phyloP scores from a whole-genome alignment of 371 early-diverging fungal species.

The Fennellomyces sp. region DNA sequence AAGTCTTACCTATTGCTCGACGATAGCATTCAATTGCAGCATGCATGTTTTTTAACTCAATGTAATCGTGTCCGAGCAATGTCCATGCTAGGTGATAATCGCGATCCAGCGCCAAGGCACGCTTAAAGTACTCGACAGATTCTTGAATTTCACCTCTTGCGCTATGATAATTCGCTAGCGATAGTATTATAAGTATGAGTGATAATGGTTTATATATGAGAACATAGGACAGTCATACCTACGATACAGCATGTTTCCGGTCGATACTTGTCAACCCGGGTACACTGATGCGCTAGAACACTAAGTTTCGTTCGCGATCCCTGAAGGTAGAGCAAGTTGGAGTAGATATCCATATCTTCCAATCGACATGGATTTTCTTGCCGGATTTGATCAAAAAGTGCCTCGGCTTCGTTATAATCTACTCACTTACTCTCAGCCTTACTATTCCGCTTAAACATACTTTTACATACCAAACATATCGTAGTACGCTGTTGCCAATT shows the following conservation, averaged over 20 bases:
- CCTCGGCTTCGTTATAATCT: conserved; percentile 76
- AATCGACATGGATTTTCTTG: conserved; percentile 72
- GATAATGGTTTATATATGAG: neutral
- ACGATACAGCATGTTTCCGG: conserved; percentile 89
- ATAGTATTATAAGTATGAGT: neutral
- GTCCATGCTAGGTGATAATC: conserved; percentile 87
- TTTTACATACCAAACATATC: conserved; percentile 37
- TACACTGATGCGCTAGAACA: conserved; percentile 77
- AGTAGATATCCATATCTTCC: conserved; percentile 87
- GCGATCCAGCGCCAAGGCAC: conserved; percentile 81
- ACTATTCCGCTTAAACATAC: neutral
- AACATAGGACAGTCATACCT: conserved; percentile 55
- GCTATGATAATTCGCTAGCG: conserved; percentile 92
- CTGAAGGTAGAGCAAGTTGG: conserved; percentile 90
- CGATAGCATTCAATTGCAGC: conserved; percentile 93
- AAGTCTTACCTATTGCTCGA: conserved; percentile 63
- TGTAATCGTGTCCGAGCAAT: conserved; percentile 94
- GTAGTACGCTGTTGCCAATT: conserved; percentile 58
- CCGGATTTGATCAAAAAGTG: conserved; percentile 72
- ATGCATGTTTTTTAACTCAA: conserved; percentile 86
- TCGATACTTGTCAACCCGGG: conserved; percentile 76
- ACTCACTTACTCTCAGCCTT: neutral
- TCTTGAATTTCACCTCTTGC: conserved; percentile 78
- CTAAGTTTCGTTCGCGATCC: conserved; percentile 73
- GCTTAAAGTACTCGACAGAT: conserved; percentile 86